Base-by-base conservation (phyloP, 2,329 filamentous ascomycete species). In the Cladophialophora carrionii region DNA sequence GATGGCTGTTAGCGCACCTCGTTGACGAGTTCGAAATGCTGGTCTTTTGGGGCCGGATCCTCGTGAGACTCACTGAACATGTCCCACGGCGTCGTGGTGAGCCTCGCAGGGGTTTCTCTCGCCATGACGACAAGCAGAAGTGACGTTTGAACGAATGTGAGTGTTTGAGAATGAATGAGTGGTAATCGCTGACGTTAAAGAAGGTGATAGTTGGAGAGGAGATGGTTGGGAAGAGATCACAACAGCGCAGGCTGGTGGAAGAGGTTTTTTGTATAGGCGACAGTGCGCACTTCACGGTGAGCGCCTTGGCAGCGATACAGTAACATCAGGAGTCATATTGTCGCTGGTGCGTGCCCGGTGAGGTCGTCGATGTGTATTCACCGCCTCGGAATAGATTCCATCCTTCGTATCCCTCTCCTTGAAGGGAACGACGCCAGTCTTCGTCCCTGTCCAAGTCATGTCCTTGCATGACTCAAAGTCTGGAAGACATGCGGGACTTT, bases 131-230 rank as follows among this genome's bases (percentile, higher is more conserved):
- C 9, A n/a, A 26, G 43, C 4, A 26, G 46, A 51, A 24, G 46
- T 22, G 46, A 37, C n/a, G 8, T n/a, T 26, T 51, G 46, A 60
- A 53, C 46, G 57, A 60, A 37, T 52, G 57, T 59, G n/a, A 22
- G 31, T 32, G 57, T 24, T 24, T 51, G 20, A 20, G 32, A 60
- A 41, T 20, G 32, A 60, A 41, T 20, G 57, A 60, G 8, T 52
- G 46, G 20, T 26, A 46, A 14, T 53, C 7, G 22, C 22, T 20
- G 29, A 20, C 4, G 7, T 4, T 29, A 60, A 52, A 60, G 57
- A 31, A 51, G 34, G 46, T 26, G 57, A 12, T 52, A 2, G 29
- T 31, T 54, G 26, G 26, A 20, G 51, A 46, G 29, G 57, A 17
- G 12, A 26, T 29, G n/a, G 48, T n/a, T 22, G 43, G 43, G 43